These are phyloP conservation scores for Eucalyptus sp. DNA, from an alignment of 345 rosid genomes.

Conservation along the genomic window DNA sequence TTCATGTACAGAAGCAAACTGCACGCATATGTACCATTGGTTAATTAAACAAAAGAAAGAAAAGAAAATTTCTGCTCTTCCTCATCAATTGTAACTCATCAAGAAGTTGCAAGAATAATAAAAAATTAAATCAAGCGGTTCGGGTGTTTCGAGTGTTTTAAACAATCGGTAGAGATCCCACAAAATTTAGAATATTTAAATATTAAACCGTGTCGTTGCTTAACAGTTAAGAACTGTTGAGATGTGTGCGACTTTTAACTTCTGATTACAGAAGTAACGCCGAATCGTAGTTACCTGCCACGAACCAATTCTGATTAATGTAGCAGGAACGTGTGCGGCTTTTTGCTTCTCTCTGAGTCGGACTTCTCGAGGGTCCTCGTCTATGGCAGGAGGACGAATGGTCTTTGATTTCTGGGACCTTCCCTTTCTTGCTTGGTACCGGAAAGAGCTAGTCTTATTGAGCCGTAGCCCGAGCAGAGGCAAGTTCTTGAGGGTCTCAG, in stretches of 20 bases:
- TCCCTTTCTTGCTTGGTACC: background rate
- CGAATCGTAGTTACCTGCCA: constrained; percentile 28
- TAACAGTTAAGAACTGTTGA: background rate
- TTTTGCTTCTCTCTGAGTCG: constrained; percentile 14
- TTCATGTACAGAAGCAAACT: constrained; percentile 21
- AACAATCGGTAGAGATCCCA: background rate
- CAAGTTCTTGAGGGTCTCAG: background rate
- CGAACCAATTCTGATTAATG: constrained; percentile 20
- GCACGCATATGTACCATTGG: background rate
- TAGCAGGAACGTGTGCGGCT: constrained; percentile 23
- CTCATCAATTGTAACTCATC: background rate
- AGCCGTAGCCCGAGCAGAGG: constrained; percentile 12
- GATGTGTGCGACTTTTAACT: too few species aligned
- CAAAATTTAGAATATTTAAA: background rate
- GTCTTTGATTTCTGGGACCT: background rate
- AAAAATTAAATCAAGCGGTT: background rate
- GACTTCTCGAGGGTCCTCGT: background rate
- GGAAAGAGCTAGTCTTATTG: background rate
- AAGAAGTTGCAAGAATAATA: background rate
- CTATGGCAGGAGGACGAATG: background rate
- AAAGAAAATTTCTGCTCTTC: background rate
- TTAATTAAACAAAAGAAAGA: background rate
- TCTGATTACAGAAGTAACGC: background rate
- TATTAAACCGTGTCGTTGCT: background rate
- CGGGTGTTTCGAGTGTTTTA: background rate